Percentiles rank a stretch among this genome's conserved stretches.
phyloP scores from a whole-genome alignment of 2,329 filamentous ascomycete species.

The Aspergillus pseudonomiae region DNA sequence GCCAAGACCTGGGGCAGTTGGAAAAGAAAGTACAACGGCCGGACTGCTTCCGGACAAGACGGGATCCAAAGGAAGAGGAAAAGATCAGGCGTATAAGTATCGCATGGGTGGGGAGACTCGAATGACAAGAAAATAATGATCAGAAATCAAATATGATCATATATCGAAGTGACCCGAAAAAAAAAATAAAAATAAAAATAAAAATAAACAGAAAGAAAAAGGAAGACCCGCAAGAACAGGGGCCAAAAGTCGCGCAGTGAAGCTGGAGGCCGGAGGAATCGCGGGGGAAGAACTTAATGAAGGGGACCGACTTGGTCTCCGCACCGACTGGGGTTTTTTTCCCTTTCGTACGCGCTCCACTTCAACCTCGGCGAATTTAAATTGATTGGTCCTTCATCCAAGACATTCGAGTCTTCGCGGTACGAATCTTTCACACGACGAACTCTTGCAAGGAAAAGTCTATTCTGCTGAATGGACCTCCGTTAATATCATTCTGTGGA shows the following conservation, averaged over 20 bases:
- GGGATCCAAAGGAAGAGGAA: too few relatives aligned
- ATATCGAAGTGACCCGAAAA: not conserved
- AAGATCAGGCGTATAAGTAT: not conserved
- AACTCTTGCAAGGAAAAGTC: not conserved
- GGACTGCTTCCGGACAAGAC: not conserved
- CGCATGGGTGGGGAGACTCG: not conserved
- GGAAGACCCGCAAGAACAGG: not conserved
- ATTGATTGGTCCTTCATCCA: slow-evolving; percentile 1
- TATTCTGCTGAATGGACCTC: not conserved
- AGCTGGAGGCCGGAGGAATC: not conserved
- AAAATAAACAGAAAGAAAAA: not conserved
- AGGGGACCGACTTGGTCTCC: slow-evolving; percentile 6
- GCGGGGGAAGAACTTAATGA: slow-evolving; percentile 4
- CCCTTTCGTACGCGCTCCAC: not conserved
- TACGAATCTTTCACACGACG: not conserved
- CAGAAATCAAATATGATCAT: not conserved
- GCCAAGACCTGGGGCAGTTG: not conserved
- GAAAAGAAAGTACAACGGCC: not conserved
- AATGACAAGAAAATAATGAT: not conserved
- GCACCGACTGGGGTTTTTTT: not conserved
- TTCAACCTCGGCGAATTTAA: not conserved
- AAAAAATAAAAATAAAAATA: not conserved
- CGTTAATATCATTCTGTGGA: not conserved
- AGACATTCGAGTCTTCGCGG: not conserved
- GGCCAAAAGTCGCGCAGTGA: not conserved